Conservation (phyloP, 345 rosid species). For the Cardamine chenopodiifolia region DNA sequence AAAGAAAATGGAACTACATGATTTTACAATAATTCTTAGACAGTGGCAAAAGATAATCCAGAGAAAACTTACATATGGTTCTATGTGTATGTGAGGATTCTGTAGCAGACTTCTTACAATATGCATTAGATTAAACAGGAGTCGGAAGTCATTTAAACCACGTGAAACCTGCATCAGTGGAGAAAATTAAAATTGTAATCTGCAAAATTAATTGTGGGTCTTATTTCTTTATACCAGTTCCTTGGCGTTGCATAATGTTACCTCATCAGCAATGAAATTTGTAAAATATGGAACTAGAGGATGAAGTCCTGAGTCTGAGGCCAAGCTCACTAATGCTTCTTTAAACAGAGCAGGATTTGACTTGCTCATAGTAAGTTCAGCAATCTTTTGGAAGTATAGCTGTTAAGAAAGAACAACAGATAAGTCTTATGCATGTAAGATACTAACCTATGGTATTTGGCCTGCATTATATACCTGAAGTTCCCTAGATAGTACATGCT, state of each 20-base stretch:
- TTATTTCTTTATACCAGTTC: background rate
- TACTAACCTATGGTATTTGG: conserved; percentile 16
- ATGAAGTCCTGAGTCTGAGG: conserved; percentile 96
- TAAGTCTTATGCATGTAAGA: conserved; percentile 23
- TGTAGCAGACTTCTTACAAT: conserved; percentile 82
- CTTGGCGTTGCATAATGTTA: conserved; percentile 40
- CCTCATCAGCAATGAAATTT: conserved; percentile 92
- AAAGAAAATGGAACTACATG: conserved; percentile 24
- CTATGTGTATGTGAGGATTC: conserved; percentile 88
- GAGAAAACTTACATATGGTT: conserved; percentile 81
- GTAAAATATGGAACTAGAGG: conserved; percentile 98
- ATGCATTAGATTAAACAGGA: conserved; percentile 93
- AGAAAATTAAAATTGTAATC: conserved; percentile 35
- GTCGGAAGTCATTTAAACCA: conserved; percentile 74
- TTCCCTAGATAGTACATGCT: conserved; percentile 85
- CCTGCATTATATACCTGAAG: conserved; percentile 66
- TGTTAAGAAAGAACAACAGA: conserved; percentile 48
- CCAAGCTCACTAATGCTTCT: conserved; percentile 89
- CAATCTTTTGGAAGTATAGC: conserved; percentile 94
- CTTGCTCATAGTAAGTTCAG: conserved; percentile 77
- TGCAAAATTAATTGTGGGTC: conserved; percentile 22
- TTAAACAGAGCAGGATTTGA: conserved; percentile 77
- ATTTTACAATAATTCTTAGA: conserved; percentile 16
- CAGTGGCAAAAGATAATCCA: conserved; percentile 11
- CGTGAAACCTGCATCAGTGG: conserved; percentile 71